Base-by-base conservation (phyloP, 345 rosid species). In the Lepidium africanum region DNA sequence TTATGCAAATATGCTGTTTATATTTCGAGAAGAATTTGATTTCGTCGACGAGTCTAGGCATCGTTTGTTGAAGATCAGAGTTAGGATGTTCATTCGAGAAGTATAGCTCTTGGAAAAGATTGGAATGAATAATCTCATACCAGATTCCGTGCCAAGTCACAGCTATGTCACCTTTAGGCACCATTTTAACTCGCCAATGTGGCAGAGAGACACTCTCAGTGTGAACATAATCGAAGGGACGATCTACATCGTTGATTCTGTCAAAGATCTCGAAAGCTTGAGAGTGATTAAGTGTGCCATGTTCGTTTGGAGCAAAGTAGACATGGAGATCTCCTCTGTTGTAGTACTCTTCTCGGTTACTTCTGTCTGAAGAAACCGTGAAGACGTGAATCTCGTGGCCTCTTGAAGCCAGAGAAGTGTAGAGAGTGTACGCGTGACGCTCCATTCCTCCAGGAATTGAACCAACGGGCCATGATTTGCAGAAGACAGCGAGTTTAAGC, bases 141-240 rank as follows among this genome's bases (percentile, higher is more conserved):
- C 87, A 81, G 21, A 85, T 85, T 7, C 90, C 94, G 27, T 85
- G 94, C 93, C 97, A 87, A 1, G 90, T 91, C 56, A 83, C 93
- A 5, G 86, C 93, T 12, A 87, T 72, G 54, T 75, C 21, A 9
- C 63, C 42, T 0, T 73, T 77, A 16, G 81, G 73, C 15, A 84
- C 76, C 76, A 13, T 48, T 59, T 87, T 84, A 0, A 82, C 79
- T 3, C 87, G 81, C 87, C 86, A 84, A 52, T 85, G 90, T 6
- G 91, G 87, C 62, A 88, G 63, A 0, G 88, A 76, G 63, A 85
- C 93, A 61, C 97, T 84, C 83, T 87, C 96, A 0, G 86, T 79
- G 56, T 91, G 96, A 19, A 91, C 86, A 27, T 75, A 82, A 58
- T 91, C 90, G 14, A 91, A 88, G 0, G 70, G 73, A 37, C 3